Percentiles rank a stretch among this genome's conserved stretches.
These are phyloP conservation scores for Diaporthe humulicola DNA, from an alignment of 2,329 filamentous ascomycete species.

Conservation along the genomic window DNA sequence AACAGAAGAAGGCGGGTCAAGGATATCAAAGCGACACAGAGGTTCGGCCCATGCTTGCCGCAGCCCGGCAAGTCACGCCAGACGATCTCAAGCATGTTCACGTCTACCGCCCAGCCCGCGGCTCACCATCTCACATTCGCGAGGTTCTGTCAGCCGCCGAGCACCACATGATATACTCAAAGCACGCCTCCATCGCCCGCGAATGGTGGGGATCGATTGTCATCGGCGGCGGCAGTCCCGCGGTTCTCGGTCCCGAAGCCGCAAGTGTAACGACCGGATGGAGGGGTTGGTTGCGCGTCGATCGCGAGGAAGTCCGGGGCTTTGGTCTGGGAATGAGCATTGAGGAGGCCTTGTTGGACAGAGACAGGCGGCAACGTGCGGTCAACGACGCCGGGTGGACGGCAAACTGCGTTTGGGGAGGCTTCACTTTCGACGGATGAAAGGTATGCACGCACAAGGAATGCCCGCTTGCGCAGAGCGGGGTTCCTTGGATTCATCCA, in stretches of 20 bases:
- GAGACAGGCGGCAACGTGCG: constrained; percentile 53
- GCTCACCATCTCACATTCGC: constrained; percentile 42
- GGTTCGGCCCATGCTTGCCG: not conserved
- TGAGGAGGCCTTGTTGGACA: constrained; percentile 60
- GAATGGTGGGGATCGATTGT: constrained; percentile 72
- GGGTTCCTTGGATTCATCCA: constrained; percentile 3
- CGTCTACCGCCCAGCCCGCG: constrained; percentile 58
- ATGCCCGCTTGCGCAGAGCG: not conserved
- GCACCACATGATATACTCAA: constrained; percentile 64
- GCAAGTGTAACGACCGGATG: constrained; percentile 49
- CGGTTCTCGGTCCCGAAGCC: constrained; percentile 43
- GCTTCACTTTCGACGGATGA: constrained; percentile 56
- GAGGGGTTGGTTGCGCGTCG: constrained; percentile 67
- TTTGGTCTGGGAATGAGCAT: constrained; percentile 56
- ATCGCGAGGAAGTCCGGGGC: constrained; percentile 55
- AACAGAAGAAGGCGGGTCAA: not conserved
- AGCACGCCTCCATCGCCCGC: constrained; percentile 57
- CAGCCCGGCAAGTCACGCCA: constrained; percentile 36
- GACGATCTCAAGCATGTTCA: constrained; percentile 64
- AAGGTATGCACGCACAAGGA: not conserved
- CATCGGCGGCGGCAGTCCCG: constrained; percentile 56
- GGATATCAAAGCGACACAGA: not conserved
- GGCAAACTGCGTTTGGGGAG: constrained; percentile 63
- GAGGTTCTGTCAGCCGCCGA: constrained; percentile 57
- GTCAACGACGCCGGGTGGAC: constrained; percentile 61